Evolutionary conservation across 805 yeast species (phyloP), one percentile per base, ranked within the genome.

Genomic region (Wickerhamiella qilinensis): DNA sequence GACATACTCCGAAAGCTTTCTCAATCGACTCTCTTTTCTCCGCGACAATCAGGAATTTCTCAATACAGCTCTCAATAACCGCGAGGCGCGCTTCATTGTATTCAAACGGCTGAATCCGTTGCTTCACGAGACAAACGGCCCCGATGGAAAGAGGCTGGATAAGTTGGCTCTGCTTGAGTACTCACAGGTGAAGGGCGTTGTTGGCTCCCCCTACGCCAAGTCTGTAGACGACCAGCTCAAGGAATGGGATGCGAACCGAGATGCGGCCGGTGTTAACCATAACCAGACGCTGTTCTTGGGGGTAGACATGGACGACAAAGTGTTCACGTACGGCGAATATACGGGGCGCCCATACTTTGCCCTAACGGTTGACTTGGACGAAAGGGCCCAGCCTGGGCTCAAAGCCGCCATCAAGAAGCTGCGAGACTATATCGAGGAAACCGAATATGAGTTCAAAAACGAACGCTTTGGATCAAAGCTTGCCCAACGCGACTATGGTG

Each of bases 1-100:
- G 19, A 62, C 62, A 43, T 71, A 63, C 46, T 67, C 73, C 17
- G 67, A 67, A 14, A 71, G 64, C 42, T 71, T 69, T 4, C 59
- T 79, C 40, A 75, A 77, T 53, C 58, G 88, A 41, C 71, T 78
- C 4, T 69, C 78, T 15, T 79, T 76, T 47, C 57, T 77, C 36
- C 58, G 88, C 28, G 70, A 70, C 19, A 71, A 77, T 51, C 33
- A 56, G 15, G 67, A 61, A 21, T 75, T 75, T 47, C 65, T 78
- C 25, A 45, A 57, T 36, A 50, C 53, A 30, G 69, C 75, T 4
- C 54, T 70, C 16, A 45, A 44, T 18, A 71, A 69, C 43, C 59
- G 64, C 2, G 55, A 66, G 2, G 58, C 82, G 1, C 56, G 70
- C 37, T 69, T 77, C 41, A 51, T 78, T 2, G 67, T 71, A 34